A percentile compares a stretch with the other conserved stretches of the same genome.
phyloP scores from a whole-genome alignment of 2,329 filamentous ascomycete genomes.

The Cladosporium sp. region DNA sequence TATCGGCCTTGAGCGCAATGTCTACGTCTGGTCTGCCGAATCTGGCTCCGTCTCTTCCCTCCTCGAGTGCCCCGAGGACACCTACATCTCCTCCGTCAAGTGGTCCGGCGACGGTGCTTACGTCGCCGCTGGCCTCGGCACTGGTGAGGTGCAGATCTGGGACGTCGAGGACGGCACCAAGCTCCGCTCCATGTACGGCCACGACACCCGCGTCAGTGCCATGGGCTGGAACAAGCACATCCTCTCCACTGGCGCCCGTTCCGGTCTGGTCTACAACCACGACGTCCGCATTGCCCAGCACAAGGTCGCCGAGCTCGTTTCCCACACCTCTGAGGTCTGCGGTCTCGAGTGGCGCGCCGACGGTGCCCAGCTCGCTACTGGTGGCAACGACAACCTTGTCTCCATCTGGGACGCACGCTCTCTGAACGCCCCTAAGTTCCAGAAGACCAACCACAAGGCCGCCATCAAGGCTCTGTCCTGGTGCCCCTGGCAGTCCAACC shows the following conservation, averaged over 20 bases:
- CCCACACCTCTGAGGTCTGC: constrained; percentile 95
- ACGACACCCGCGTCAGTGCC: constrained; percentile 91
- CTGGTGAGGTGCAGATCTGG: constrained; percentile 98
- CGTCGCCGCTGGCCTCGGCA: constrained; percentile 88
- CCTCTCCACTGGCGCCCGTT: constrained; percentile 88
- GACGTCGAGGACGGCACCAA: constrained; percentile 92
- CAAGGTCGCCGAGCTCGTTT: constrained; percentile 95
- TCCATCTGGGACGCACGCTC: constrained; percentile 98
- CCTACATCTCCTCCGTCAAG: constrained; percentile 96
- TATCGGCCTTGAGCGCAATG: constrained; percentile 91
- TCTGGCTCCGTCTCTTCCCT: constrained; percentile 83
- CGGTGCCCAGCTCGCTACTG: constrained; percentile 91
- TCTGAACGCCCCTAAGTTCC: constrained; percentile 90
- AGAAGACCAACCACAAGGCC: constrained; percentile 98
- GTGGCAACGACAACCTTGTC: constrained; percentile 97
- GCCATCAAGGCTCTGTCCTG: constrained; percentile 97
- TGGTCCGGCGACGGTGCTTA: constrained; percentile 98
- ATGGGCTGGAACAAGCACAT: constrained; percentile 99
- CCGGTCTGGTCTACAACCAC: constrained; percentile 95
- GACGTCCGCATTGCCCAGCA: constrained; percentile 96
- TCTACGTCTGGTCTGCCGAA: constrained; percentile 98
- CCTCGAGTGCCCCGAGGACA: constrained; percentile 80
- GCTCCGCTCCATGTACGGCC: constrained; percentile 96
- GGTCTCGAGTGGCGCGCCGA: constrained; percentile 97
- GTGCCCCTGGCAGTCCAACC: constrained; percentile 98